Base-by-base conservation (phyloP, 768 basidiomycete genomes). In the Podaxis mareebaensis region DNA sequence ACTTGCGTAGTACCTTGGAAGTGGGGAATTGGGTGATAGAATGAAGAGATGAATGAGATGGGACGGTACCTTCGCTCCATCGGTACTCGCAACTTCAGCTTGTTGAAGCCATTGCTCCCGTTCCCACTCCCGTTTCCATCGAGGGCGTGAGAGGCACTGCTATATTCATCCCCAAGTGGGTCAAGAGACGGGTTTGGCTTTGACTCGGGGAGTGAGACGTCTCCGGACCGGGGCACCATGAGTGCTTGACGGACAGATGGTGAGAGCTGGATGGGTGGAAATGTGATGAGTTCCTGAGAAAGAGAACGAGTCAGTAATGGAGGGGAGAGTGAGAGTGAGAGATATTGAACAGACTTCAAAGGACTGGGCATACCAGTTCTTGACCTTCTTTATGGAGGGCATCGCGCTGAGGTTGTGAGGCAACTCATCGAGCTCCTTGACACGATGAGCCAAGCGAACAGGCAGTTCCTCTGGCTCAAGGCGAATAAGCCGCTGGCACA, bases 331-430 rank as follows among this genome's bases (percentile, higher is more conserved):
- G 46, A 30, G 40, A 30, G 53, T 53, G 30, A 17, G 30, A 42
- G 44, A 7, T 17, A 17, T 20, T 10, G 59, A 36, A 78, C 88
- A 57, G 58, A 96, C 96, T 85, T 99, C 93, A 74, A 99, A 99
- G 15, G 92, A 94, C 79, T 99, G 94, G 0, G 96, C 96, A 75
- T 99, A 99, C 97, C 97, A 99, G 70, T 96, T 90, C 79, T 95
- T 96, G 64, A 99, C 93, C 72, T 92, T 95, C 63, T 88, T 86
- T 67, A 99, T 98, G 42, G 91, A 92, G 0, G 90, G 87, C 96
- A 97, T 97, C 52, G 85, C 85, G 69, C 88, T 89, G 56, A 99
- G 82, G 60, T 93, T 91, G 76, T 98, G 92, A 0, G 97, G 97
- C 3, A 99, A 83, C 67, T 92, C 88, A 68, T 98, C 95, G 30